Conservation (phyloP, 2,329 filamentous ascomycete genomes). For the Sporothrix brasiliensis region DNA sequence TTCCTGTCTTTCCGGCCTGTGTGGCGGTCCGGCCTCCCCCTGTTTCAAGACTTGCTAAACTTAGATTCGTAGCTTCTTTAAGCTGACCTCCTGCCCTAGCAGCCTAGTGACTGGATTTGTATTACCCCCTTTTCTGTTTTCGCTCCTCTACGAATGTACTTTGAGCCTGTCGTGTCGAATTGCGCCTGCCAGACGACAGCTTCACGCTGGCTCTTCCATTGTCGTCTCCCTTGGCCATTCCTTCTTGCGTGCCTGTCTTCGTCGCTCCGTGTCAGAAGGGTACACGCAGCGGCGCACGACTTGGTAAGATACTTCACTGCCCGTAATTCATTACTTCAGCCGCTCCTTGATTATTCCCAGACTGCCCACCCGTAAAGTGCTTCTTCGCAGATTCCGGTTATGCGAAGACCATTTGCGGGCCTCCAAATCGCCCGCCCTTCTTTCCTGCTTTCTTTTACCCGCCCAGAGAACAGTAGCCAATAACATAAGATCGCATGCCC, state of each 20-base stretch:
- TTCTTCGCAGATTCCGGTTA: not conserved
- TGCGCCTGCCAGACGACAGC: not conserved
- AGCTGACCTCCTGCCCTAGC: slow-evolving; percentile 26
- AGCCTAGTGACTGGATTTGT: slow-evolving; percentile 14
- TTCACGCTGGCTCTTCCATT: not conserved
- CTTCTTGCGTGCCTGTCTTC: slow-evolving; percentile 18
- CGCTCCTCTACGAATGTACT: not conserved
- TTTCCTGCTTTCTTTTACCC: slow-evolving; percentile 9
- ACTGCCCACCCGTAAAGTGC: not conserved
- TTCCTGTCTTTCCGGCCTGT: slow-evolving; percentile 27
- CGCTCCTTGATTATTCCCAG: not conserved
- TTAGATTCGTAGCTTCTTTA: slow-evolving; percentile 24
- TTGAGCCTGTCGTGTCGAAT: not conserved
- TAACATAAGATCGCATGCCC: not conserved
- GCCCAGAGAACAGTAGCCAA: slow-evolving; percentile 1
- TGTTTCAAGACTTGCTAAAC: slow-evolving; percentile 33
- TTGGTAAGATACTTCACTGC: not conserved
- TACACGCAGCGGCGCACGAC: not conserved
- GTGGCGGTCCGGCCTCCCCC: slow-evolving; percentile 1
- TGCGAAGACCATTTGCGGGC: not conserved
- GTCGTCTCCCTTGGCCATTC: slow-evolving; percentile 16
- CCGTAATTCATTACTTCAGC: not conserved
- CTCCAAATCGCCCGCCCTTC: not conserved
- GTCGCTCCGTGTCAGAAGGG: not conserved
- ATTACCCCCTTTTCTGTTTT: slow-evolving; percentile 28